A percentile compares a stretch with the other conserved stretches of the same genome.
Evolutionary conservation across 805 yeast species (phyloP).

Genomic region (Candida oleophila): DNA sequence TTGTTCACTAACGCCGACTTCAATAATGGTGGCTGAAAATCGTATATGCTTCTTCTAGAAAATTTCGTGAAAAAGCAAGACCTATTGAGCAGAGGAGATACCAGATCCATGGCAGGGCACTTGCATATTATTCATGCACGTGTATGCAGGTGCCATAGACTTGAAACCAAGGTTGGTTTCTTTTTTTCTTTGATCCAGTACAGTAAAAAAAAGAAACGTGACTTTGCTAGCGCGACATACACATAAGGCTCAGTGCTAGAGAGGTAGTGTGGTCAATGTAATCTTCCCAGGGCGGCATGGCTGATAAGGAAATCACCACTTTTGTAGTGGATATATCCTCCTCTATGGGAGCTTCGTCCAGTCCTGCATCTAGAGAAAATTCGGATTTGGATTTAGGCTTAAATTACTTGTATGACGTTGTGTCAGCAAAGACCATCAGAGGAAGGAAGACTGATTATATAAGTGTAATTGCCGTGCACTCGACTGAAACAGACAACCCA

Average conservation of each 20-base stretch:
- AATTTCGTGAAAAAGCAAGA: too few relatives aligned
- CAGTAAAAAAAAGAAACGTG: too few relatives aligned
- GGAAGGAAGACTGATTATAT: conserved; percentile 42
- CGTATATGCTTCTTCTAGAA: too few relatives aligned
- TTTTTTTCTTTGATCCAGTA: too few relatives aligned
- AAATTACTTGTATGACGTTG: conserved; percentile 41
- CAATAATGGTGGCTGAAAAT: too few relatives aligned
- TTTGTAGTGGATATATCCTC: conserved; percentile 52
- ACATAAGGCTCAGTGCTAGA: too few relatives aligned
- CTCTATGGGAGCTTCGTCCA: conserved; percentile 36
- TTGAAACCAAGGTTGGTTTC: too few relatives aligned
- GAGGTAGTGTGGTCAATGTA: too few relatives aligned
- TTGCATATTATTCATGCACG: not conserved
- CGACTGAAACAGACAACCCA: conserved; percentile 15
- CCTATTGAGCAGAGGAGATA: too few relatives aligned
- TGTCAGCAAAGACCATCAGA: conserved; percentile 23
- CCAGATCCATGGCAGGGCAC: not conserved
- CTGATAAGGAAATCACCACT: conserved; percentile 41
- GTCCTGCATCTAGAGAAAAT: conserved; percentile 5
- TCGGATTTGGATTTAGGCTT: conserved; percentile 34
- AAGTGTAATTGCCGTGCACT: conserved; percentile 29
- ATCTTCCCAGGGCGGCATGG: conserved; percentile 16
- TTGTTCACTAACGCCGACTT: too few relatives aligned
- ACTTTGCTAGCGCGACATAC: not conserved
- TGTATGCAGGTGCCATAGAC: not conserved